Base-by-base conservation (phyloP, 2,329 filamentous ascomycete genomes). In the Aspergillus sp. region DNA sequence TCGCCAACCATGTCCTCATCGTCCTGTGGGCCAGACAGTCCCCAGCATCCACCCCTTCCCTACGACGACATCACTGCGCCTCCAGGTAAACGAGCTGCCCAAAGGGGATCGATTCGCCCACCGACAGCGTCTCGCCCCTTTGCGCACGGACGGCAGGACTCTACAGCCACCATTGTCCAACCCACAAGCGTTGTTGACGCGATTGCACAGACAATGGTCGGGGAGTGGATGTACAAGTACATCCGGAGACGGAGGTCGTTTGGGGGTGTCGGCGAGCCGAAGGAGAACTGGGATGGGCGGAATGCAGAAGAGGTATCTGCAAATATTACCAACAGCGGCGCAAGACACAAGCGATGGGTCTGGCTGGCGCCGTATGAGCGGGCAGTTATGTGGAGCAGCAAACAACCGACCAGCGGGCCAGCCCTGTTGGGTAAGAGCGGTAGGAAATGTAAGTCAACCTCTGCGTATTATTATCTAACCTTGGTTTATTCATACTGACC, bases 311-410 rank as follows among this genome's bases (percentile, higher is more conserved):
- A 92, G 70, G 87, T 90, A 64, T 89, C 83, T 64, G 88, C 91
- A 76, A 88, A 87, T 64, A 88, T 90, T 61, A 82, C 80, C 19
- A 84, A 81, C 65, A 87, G 84, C 68, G 87, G 87, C 66, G 90
- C 84, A 5, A 80, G 95, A 30, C 95, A 99, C 75, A 97, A 93
- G 80, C 86, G 95, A 75, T 99, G 95, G 95, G 95, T 99, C 2
- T 99, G 95, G 95, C 85, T 99, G 64, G 95, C 94, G 17, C 95
- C 95, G 2, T 98, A 99, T 72, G 95, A 99, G 78, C 85, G 93
- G 64, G 90, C 94, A 12, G 94, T 99, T 62, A 91, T 99, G 76
- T 99, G 95, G 95, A 97, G 94, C 77, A 96, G 90, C 82, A 97
- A 96, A 82, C 95, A 99, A 78, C 95, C 95, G 15, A 91, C 89